Conservation (phyloP, 352 stramenopile species). For the Pseudoperonospora humuli region DNA sequence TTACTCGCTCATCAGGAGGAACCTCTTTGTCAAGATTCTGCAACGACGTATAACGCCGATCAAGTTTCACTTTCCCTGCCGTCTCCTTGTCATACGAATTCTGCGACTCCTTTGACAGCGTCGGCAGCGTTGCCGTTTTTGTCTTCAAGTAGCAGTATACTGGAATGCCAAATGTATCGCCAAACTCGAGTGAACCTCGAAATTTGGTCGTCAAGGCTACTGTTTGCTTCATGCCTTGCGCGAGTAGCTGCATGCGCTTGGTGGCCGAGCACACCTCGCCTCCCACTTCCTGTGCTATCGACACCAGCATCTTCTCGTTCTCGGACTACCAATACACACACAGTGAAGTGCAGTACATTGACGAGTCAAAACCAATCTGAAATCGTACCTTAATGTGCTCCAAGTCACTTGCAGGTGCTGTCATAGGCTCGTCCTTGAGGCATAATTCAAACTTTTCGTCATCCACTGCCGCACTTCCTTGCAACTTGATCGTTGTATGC, state of each 20-base stretch:
- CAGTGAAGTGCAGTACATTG: not conserved
- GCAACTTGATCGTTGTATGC: slow-evolving; percentile 31
- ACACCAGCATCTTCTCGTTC: slow-evolving; percentile 84
- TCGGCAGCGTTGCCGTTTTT: slow-evolving; percentile 62
- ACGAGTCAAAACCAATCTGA: not conserved
- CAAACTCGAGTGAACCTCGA: slow-evolving; percentile 63
- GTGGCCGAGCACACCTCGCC: slow-evolving; percentile 63
- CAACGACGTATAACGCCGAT: slow-evolving; percentile 59
- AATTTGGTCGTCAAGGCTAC: slow-evolving; percentile 73
- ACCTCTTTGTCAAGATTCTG: slow-evolving; percentile 68
- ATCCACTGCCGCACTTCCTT: slow-evolving; percentile 23
- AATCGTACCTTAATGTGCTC: slow-evolving; percentile 19
- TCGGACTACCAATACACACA: slow-evolving; percentile 25
- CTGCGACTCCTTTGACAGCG: slow-evolving; percentile 65
- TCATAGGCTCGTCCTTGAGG: slow-evolving; percentile 22
- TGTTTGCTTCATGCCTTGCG: slow-evolving; percentile 71
- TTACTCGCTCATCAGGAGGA: slow-evolving; percentile 60
- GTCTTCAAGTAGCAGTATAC: slow-evolving; percentile 76
- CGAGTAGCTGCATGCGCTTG: slow-evolving; percentile 64
- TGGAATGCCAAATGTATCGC: slow-evolving; percentile 51
- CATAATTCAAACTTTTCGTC: slow-evolving; percentile 6
- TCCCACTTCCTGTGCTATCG: slow-evolving; percentile 57
- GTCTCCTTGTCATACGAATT: slow-evolving; percentile 51
- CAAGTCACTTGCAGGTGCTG: not conserved
- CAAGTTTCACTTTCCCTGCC: slow-evolving; percentile 57